A percentile compares a stretch with the other conserved stretches of the same genome.
Conservation (phyloP, 164 flowering plant genomes). For the Piper betle region DNA sequence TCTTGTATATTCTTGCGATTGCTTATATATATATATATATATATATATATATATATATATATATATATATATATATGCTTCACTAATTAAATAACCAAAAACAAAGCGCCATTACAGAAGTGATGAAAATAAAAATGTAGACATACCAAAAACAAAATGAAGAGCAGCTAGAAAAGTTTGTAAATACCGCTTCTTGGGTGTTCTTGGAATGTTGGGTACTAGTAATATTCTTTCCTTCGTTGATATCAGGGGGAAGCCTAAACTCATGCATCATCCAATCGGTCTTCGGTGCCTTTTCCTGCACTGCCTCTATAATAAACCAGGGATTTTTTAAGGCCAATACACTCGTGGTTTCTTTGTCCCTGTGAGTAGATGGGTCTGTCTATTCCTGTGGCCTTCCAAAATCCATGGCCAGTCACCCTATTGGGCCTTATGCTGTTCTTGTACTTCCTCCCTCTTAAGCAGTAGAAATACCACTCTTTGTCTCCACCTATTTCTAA, state of each 20-base stretch:
- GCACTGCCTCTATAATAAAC: slow-evolving; percentile 88
- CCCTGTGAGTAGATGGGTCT: slow-evolving; percentile 44
- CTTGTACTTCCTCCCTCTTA: slow-evolving; percentile 81
- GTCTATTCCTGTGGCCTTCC: slow-evolving; percentile 95
- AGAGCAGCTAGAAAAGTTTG: not conserved
- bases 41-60: too few relatives aligned
- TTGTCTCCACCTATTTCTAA: slow-evolving; percentile 44
- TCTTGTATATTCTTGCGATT: too few relatives aligned
- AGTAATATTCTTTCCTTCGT: not conserved
- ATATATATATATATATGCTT: too few relatives aligned
- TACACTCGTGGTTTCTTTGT: slow-evolving; percentile 19
- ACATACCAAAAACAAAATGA: not conserved
- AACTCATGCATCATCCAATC: slow-evolving; percentile 99
- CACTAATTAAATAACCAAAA: too few relatives aligned
- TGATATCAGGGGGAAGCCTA: slow-evolving; percentile 47
- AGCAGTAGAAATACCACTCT: slow-evolving; percentile 80
- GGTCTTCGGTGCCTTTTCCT: slow-evolving; percentile 90
- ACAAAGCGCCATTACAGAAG: too few relatives aligned
- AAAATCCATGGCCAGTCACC: slow-evolving; percentile 89
- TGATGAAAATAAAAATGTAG: too few relatives aligned
- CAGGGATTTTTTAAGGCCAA: slow-evolving; percentile 85
- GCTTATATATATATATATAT: too few relatives aligned
- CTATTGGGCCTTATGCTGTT: slow-evolving; percentile 90
- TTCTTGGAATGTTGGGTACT: not conserved
- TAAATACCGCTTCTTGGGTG: slow-evolving; percentile 8